phyloP scores from a whole-genome alignment of 2,329 filamentous ascomycete species.

The Zalaria sp. region DNA sequence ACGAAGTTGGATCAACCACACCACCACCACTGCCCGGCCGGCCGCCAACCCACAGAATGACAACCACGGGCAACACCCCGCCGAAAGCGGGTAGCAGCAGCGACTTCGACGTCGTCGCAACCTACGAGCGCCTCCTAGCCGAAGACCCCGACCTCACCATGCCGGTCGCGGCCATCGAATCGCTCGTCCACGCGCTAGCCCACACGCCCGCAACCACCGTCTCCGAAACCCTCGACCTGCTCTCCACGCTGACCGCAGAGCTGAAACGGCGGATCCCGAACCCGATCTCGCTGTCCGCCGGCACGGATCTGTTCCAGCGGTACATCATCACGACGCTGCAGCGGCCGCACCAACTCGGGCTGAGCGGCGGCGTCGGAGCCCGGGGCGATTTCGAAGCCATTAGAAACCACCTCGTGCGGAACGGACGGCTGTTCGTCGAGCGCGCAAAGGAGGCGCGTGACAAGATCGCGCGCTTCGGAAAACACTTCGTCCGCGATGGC shows the following conservation, averaged over 20 bases:
- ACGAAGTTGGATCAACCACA: constrained; percentile 1
- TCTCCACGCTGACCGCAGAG: constrained; percentile 61
- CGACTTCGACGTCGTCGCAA: constrained; percentile 43
- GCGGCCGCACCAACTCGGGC: constrained; percentile 22
- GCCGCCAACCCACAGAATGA: constrained; percentile 4
- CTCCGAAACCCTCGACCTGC: constrained; percentile 80
- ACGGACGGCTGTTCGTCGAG: constrained; percentile 74
- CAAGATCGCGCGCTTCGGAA: constrained; percentile 67
- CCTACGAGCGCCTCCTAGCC: constrained; percentile 48
- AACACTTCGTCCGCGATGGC: constrained; percentile 64
- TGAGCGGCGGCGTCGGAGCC: constrained; percentile 23
- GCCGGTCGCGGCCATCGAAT: constrained; percentile 87
- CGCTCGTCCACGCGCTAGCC: constrained; percentile 74
- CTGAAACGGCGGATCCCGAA: constrained; percentile 73
- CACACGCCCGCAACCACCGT: constrained; percentile 71
- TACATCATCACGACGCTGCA: constrained; percentile 69
- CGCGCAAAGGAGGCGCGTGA: constrained; percentile 75
- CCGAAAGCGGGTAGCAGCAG: not conserved
- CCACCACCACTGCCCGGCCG: constrained; percentile 4
- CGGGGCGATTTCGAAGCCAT: constrained; percentile 66
- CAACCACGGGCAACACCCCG: constrained; percentile 3
- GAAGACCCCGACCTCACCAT: constrained; percentile 80
- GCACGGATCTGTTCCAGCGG: constrained; percentile 88
- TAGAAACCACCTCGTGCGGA: constrained; percentile 68
- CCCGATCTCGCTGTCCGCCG: constrained; percentile 81